Conservation (phyloP, 176 grass and related monocot species). For the Hsuehochloa calcarea region DNA sequence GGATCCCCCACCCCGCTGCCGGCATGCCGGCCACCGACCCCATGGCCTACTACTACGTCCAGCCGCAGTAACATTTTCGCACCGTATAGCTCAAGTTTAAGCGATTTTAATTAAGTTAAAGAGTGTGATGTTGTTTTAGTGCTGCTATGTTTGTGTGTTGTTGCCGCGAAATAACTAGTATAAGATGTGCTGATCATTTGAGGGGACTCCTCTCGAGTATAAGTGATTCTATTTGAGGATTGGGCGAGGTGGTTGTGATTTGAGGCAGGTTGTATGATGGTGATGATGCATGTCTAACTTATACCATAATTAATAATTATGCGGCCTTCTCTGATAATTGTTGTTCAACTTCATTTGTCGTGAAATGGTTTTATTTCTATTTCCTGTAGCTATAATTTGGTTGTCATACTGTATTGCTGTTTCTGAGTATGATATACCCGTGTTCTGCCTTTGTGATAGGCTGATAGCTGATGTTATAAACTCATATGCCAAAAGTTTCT, state of each 20-base stretch:
- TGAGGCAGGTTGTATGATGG: slow-evolving; percentile 27
- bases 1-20: slow-evolving; percentile 41
- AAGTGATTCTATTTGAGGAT: slow-evolving; percentile 7
- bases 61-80: slow-evolving; percentile 32
- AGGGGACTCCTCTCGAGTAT: slow-evolving; percentile 2
- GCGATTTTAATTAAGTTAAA: slow-evolving; percentile 15
- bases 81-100: not conserved
- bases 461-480: not conserved
- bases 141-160: slow-evolving; percentile 21
- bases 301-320: slow-evolving; percentile 9
- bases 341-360: not conserved
- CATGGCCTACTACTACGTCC: slow-evolving; percentile 61
- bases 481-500: not conserved
- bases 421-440: not conserved
- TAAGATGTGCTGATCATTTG: slow-evolving; percentile 36
- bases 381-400: not conserved
- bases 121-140: not conserved
- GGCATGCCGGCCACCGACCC: slow-evolving; percentile 42
- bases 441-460: not conserved
- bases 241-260: slow-evolving; percentile 7
- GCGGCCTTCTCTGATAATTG: not conserved
- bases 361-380: not conserved
- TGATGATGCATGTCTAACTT: slow-evolving; percentile 24
- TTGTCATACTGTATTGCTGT: not conserved
- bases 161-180: slow-evolving; percentile 24